phyloP scores from a whole-genome alignment of 192 early-diverging fungal species.

The Coemansia sp. region DNA sequence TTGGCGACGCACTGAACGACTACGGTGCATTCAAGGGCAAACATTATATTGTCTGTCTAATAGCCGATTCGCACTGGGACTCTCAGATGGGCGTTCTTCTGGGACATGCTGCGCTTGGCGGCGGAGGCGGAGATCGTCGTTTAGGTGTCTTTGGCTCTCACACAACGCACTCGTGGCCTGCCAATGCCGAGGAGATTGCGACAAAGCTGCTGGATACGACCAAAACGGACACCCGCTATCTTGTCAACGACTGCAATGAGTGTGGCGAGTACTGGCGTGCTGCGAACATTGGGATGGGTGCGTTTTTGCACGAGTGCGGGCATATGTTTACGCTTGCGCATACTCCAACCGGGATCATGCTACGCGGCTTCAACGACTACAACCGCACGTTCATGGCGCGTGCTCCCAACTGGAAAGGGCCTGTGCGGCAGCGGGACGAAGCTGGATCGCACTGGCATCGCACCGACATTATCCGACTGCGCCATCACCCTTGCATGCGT shows the following conservation, averaged over 20 bases:
- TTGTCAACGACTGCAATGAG: conserved; percentile 65
- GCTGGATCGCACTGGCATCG: conserved; percentile 70
- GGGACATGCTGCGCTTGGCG: conserved; percentile 69
- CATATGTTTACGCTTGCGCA: conserved; percentile 63
- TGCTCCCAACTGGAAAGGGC: conserved; percentile 52
- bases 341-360: conserved; percentile 64
- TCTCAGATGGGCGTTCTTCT: conserved; percentile 47
- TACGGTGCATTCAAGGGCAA: conserved; percentile 47
- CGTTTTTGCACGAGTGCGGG: conserved; percentile 74
- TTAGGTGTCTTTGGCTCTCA: conserved; percentile 74
- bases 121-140: conserved; percentile 52
- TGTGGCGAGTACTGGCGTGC: conserved; percentile 63
- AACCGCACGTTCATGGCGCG: conserved; percentile 68
- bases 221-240: conserved; percentile 55
- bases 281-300: conserved; percentile 70
- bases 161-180: conserved; percentile 64
- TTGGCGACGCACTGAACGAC: conserved; percentile 55
- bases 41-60: conserved; percentile 58
- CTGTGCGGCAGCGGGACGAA: conserved; percentile 58
- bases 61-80: conserved; percentile 66
- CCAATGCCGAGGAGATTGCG: conserved; percentile 61
- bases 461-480: conserved; percentile 59
- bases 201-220: conserved; percentile 60
- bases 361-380: conserved; percentile 64
- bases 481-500: conserved; percentile 62